These are phyloP conservation scores for Cyberlindnera veronae DNA, from an alignment of 805 yeast species.

Conservation along the genomic window DNA sequence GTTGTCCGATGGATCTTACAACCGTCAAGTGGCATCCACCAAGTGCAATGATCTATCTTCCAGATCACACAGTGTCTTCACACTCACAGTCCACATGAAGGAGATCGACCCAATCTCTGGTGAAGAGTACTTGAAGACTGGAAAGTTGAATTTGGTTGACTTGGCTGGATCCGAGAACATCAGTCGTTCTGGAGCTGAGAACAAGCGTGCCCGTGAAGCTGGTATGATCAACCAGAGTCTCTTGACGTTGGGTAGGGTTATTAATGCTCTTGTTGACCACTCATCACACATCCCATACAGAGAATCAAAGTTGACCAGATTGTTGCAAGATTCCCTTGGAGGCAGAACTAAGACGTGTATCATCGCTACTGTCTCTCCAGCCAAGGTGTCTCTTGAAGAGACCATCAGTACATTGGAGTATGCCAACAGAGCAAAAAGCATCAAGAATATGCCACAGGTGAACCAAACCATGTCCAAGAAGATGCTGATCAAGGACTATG, in stretches of 20 bases:
- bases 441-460: constrained; percentile 63
- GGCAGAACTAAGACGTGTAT: constrained; percentile 80
- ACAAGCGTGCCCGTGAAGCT: constrained; percentile 85
- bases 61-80: constrained; percentile 77
- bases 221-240: constrained; percentile 86
- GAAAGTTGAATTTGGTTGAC: constrained; percentile 85
- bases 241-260: constrained; percentile 82
- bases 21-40: constrained; percentile 74
- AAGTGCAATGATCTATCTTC: constrained; percentile 74
- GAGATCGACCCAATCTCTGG: constrained; percentile 44
- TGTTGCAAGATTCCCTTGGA: constrained; percentile 80
- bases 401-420: constrained; percentile 79
- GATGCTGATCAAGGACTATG: constrained; percentile 48
- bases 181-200: constrained; percentile 76
- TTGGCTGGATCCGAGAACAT: constrained; percentile 92
- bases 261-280: constrained; percentile 63
- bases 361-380: constrained; percentile 82
- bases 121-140: constrained; percentile 47
- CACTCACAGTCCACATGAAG: constrained; percentile 58
- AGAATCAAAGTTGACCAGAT: constrained; percentile 75
- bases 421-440: constrained; percentile 77
- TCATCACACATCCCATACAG: constrained; percentile 76
- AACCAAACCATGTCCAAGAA: constrained; percentile 59
- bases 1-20: constrained; percentile 53
- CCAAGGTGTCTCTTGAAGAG: constrained; percentile 66